phyloP scores from a whole-genome alignment of 768 basidiomycete genomes.

The Termitomyces sp. region DNA sequence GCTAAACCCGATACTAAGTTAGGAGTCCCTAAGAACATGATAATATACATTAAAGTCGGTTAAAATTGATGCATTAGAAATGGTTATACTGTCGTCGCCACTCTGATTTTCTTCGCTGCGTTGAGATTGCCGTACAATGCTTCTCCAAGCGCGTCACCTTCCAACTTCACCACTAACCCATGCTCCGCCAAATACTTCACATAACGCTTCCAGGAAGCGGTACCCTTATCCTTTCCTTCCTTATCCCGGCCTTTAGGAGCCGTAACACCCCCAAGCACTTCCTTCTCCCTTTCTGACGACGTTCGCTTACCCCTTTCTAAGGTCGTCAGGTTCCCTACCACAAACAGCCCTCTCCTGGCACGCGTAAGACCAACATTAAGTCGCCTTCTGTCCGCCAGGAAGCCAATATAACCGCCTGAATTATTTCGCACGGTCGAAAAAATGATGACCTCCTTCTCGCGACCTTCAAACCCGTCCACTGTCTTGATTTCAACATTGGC shows the following conservation, averaged over 20 bases:
- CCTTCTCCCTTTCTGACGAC: constrained; percentile 15
- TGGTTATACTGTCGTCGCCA: constrained; percentile 1
- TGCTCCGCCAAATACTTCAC: constrained; percentile 50
- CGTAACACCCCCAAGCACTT: background rate
- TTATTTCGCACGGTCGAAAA: constrained; percentile 93
- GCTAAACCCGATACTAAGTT: background rate
- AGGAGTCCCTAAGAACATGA: background rate
- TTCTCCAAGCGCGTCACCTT: constrained; percentile 36
- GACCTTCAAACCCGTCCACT: constrained; percentile 92
- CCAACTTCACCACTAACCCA: constrained; percentile 49
- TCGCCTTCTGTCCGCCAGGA: constrained; percentile 80
- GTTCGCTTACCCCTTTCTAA: constrained; percentile 45
- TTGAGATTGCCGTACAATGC: constrained; percentile 38
- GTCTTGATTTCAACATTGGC: constrained; percentile 80
- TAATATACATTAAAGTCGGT: background rate
- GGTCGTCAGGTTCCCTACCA: constrained; percentile 72
- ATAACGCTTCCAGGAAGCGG: constrained; percentile 60
- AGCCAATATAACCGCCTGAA: constrained; percentile 72
- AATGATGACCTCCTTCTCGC: constrained; percentile 89
- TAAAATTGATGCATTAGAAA: background rate
- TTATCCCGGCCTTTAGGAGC: background rate
- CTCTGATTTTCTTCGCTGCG: constrained; percentile 12
- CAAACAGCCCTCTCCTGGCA: constrained; percentile 81
- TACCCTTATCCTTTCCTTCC: constrained; percentile 35
- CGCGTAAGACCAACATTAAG: constrained; percentile 91